These are phyloP conservation scores for Odontarrhena argentea DNA, from an alignment of 345 rosid genomes.

Conservation along the genomic window DNA sequence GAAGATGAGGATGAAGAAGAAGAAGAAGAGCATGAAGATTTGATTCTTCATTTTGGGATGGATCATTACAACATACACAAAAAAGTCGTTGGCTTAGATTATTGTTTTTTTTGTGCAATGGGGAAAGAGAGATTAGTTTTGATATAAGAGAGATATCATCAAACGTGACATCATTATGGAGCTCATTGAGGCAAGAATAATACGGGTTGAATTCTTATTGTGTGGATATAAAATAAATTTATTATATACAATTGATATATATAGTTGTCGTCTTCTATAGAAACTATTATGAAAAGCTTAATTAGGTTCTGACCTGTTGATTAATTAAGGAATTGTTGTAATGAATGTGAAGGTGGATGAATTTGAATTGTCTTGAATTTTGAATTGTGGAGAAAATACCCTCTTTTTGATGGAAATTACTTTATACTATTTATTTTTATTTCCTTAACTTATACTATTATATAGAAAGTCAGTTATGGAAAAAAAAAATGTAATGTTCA, in stretches of 20 bases:
- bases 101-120: neutral
- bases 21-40: slow-evolving; percentile 26
- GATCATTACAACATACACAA: neutral
- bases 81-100: slow-evolving; percentile 5
- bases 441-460: neutral
- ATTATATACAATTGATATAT: neutral
- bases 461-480: too few species aligned
- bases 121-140: slow-evolving; percentile 15
- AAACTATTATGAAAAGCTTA: neutral
- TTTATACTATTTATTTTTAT: neutral
- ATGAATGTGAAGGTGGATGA: slow-evolving; percentile 14
- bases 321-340: slow-evolving; percentile 12
- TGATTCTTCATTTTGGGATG: slow-evolving; percentile 18
- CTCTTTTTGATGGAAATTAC: neutral
- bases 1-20: slow-evolving; percentile 17
- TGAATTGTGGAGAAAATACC: slow-evolving; percentile 3
- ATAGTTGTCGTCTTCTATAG: neutral
- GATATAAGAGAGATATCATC: neutral
- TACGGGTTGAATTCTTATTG: slow-evolving; percentile 2
- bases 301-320: neutral
- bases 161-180: slow-evolving; percentile 31
- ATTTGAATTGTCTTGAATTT: neutral
- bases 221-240: slow-evolving; percentile 1
- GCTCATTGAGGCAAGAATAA: slow-evolving; percentile 28
- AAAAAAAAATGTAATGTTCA: too few species aligned